Base-by-base conservation (phyloP, 371 early-diverging fungal species). In the Umbelopsis sp. region DNA sequence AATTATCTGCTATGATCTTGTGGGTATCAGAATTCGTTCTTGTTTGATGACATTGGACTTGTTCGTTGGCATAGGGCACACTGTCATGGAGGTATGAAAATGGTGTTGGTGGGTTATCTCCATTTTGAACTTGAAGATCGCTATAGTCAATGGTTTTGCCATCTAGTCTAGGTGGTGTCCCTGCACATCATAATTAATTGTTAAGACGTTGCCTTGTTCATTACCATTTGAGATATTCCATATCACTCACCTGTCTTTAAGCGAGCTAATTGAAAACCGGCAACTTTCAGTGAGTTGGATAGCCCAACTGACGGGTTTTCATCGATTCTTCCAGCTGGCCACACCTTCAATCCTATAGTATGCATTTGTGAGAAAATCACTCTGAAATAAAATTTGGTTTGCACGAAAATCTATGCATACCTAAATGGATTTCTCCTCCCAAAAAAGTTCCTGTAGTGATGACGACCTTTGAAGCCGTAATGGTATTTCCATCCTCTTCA, bases 371-470 rank as follows among this genome's bases (percentile, higher is more conserved):
- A 46, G 0, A 32, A 29, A 25, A 1, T 29, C 29, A 41, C 52
- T n/a, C 37, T 16, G 6, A 38, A 25, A 16, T 9, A 37, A 20
- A 29, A 25, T 66, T 37, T 12, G 25, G 14, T 29, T 29, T 29
- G 29, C 29, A 0, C 29, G 29, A 4, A 29, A 29, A 29, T 3
- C 29, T 20, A 9, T 12, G 22, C n/a, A 67, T 73, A 77, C 86
- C 91, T 50, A 93, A 85, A 78, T 91, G 92, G 67, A 94, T 94
- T 66, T 94, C 94, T 50, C 95, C 95, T 48, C 90, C 86, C 63
- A 94, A 80, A 71, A 94, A 94, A 14, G 95, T 94, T 18, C 95
- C 95, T 4, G 95, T 94, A 1, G 94, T 93, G 18, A 94, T 91
- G 0, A 94, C 82, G 3, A 94, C 90, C 57, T 89, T 90, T 4